Conservation (phyloP, 176 grass and related monocot species). For the Melocanna baccifera region DNA sequence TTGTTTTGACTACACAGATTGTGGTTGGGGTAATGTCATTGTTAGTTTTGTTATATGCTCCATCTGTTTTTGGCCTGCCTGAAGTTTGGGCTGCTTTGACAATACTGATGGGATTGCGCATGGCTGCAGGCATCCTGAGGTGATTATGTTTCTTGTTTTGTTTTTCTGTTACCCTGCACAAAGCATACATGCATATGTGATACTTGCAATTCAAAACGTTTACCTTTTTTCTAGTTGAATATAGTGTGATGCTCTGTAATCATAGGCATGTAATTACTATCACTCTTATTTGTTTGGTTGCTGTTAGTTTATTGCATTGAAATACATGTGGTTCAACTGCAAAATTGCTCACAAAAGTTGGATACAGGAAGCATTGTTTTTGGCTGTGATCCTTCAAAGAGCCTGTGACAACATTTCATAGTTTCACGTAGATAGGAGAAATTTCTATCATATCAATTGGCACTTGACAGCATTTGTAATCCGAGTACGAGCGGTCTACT, state of each 20-base stretch:
- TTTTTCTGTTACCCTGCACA: not conserved
- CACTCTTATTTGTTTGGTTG: not conserved
- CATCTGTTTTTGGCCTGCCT: constrained; percentile 67
- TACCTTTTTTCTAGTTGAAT: not conserved
- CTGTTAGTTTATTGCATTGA: not conserved
- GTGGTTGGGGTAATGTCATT: constrained; percentile 66
- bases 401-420: not conserved
- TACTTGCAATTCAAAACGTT: not conserved
- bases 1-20: constrained; percentile 56
- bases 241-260: not conserved
- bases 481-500: no score
- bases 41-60: constrained; percentile 76
- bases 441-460: not conserved
- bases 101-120: constrained; percentile 83
- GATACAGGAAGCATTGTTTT: not conserved
- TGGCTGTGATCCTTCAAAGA: not conserved
- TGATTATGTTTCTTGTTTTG: constrained; percentile 26
- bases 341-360: not conserved
- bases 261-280: not conserved
- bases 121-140: constrained; percentile 71
- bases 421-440: not conserved
- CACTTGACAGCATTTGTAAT: not conserved
- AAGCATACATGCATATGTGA: constrained; percentile 13
- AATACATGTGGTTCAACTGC: not conserved
- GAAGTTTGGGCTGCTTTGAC: constrained; percentile 95